phyloP scores from a whole-genome alignment of 73 alveolate genomes.

The Uronychia binucleata region DNA sequence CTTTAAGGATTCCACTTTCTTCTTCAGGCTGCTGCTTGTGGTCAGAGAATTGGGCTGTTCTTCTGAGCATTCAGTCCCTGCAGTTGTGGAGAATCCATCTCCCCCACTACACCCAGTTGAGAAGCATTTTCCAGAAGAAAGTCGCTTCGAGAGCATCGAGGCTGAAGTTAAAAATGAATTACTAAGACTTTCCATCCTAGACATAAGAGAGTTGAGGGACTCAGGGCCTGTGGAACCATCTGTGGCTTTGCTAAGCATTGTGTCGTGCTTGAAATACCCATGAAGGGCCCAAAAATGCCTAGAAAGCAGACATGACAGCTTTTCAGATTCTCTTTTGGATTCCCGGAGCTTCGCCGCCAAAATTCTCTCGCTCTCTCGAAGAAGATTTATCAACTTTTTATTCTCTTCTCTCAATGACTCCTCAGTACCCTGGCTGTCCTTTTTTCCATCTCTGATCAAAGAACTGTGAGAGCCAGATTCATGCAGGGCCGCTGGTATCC shows the following conservation, averaged over 20 bases:
- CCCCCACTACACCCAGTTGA: not conserved
- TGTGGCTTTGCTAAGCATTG: not conserved
- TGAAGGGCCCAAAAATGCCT: not conserved
- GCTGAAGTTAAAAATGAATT: not conserved
- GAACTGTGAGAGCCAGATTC: no score
- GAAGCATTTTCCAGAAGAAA: not conserved
- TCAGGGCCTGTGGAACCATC: not conserved
- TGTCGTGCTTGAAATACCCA: not conserved
- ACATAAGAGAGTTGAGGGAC: not conserved
- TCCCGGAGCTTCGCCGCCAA: not conserved
- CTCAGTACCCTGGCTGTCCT: not conserved
- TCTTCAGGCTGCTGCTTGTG: not conserved
- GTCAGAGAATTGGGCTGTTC: not conserved
- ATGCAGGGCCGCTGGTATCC: not conserved
- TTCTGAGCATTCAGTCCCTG: not conserved
- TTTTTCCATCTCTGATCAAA: no score
- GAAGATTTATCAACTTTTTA: not conserved
- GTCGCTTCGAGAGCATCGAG: not conserved
- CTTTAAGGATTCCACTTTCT: not conserved
- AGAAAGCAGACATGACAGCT: not conserved
- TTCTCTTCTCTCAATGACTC: not conserved
- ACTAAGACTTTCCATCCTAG: not conserved
- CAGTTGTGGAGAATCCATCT: not conserved
- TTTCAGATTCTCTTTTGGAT: not conserved
- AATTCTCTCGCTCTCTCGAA: not conserved